Evolutionary conservation across 257 asterid species (phyloP).

Genomic region (Fraxinus excelsior): DNA sequence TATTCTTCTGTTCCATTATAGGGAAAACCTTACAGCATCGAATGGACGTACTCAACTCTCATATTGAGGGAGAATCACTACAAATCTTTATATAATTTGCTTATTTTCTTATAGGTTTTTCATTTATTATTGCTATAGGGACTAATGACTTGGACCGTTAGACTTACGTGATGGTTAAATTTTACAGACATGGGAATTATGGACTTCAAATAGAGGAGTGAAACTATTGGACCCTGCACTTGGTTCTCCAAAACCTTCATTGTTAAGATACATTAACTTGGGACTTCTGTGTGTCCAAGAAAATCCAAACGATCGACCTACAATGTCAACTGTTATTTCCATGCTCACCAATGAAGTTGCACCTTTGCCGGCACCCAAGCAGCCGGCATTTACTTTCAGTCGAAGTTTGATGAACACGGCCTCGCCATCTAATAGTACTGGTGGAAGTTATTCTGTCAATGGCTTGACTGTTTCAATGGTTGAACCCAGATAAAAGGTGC

Average conservation of each 20-base stretch:
- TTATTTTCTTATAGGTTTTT: no score
- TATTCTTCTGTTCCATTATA: not conserved
- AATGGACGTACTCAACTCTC: not conserved
- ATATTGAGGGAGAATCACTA: no score
- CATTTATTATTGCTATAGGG: not conserved
- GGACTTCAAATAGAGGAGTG: slow-evolving; percentile 36
- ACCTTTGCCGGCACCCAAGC: slow-evolving; percentile 41
- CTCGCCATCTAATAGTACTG: not conserved
- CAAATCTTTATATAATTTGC: not conserved
- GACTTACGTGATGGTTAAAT: not conserved
- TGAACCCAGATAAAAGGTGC: slow-evolving; percentile 32
- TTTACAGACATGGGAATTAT: slow-evolving; percentile 47
- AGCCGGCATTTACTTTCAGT: slow-evolving; percentile 38
- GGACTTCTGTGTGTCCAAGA: slow-evolving; percentile 52
- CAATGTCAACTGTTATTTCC: slow-evolving; percentile 34
- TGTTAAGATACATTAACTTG: slow-evolving; percentile 38
- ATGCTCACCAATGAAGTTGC: slow-evolving; percentile 42
- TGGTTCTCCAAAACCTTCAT: slow-evolving; percentile 7
- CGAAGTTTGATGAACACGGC: not conserved
- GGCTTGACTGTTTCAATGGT: slow-evolving; percentile 37
- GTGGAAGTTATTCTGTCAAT: slow-evolving; percentile 26
- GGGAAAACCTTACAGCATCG: not conserved
- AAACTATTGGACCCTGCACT: slow-evolving; percentile 38
- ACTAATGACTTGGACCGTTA: not conserved
- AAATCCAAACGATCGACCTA: slow-evolving; percentile 43